Evolutionary conservation across 1,284 basidiomycete genomes (phyloP), one percentile per base, ranked within the genome.

Genomic region (Malassezia arunalokei): DNA sequence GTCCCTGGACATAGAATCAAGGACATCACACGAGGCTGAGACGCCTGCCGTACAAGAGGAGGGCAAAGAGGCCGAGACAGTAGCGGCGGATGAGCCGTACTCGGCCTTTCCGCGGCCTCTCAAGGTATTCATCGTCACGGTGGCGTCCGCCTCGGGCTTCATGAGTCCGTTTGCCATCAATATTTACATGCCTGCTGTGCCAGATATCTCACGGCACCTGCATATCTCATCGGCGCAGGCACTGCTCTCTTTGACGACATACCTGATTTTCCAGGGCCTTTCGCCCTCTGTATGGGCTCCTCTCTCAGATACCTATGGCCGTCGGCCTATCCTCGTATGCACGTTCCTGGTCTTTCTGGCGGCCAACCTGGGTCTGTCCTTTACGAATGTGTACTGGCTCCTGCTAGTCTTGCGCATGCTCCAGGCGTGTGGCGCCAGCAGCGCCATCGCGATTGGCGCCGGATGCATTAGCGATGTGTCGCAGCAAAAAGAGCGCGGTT

Each of bases 101-200:
- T 54, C 51, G 31, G 46, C 51, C 5, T 54, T 54, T 27, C 30
- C 17, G 12, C 47, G 14, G 3, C 20, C 30, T 24, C 15, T 32
- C 12, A 54, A 49, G 24, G 28, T 32, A 2, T 50, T 55, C 14
- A 20, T 55, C 17, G 53, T 55, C 3, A 31, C 46, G 7, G 11
- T 35, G 4, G 53, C 53, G 8, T 45, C 53, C 6, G 29, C 37
- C 1, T 29, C 53, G 6, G 47, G 30, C 14, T 55, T 55, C 48
- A 47, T 50, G 44, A 46, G 47, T 40, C 53, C 53, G 0, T 50
- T 55, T 28, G 43, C 43, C 5, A 41, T 55, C 4, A 86, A 82
- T 55, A 82, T 85, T 51, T 87, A 85, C 67, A 80, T 86, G 55
- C 84, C 85, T 8, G 83, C 83, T 3, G 82, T 87, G 43, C 85